A percentile compares a stretch with the other conserved stretches of the same genome.
Conservation (phyloP, 1,284 basidiomycete species). For the Polyporus tsugae region DNA sequence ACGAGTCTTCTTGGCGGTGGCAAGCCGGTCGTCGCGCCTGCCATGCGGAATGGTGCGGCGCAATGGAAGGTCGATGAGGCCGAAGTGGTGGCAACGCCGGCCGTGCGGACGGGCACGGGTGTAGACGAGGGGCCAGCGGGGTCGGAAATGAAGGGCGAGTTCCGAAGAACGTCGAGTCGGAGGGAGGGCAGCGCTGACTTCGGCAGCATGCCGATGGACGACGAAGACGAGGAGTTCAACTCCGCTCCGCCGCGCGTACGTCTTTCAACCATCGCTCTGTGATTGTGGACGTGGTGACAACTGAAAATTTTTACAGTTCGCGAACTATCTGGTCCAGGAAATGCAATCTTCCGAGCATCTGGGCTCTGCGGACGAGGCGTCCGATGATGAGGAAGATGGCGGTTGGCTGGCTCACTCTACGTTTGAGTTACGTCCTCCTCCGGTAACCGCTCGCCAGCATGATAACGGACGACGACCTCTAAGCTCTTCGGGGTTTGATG, state of each 20-base stretch:
- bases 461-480: constrained; percentile 59
- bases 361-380: constrained; percentile 56
- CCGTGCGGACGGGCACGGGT: constrained; percentile 25
- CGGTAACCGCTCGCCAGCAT: constrained; percentile 59
- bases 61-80: constrained; percentile 81
- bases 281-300: neutral
- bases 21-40: constrained; percentile 66
- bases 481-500: constrained; percentile 64
- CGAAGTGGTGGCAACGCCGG: constrained; percentile 49
- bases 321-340: constrained; percentile 77
- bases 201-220: constrained; percentile 60
- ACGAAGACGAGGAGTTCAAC: constrained; percentile 50
- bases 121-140: constrained; percentile 29
- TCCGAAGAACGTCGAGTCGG: constrained; percentile 57
- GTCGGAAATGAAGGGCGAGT: constrained; percentile 59
- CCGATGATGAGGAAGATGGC: constrained; percentile 70
- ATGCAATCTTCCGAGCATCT: constrained; percentile 69
- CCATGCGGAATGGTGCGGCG: constrained; percentile 44
- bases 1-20: constrained; percentile 85
- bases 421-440: constrained; percentile 67
- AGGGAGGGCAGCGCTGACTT: constrained; percentile 73
- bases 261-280: constrained; percentile 8
- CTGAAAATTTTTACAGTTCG: constrained; percentile 59
- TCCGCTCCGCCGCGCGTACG: constrained; percentile 60
- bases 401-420: constrained; percentile 82